Conservation (phyloP, 345 rosid genomes). For the Arabidopsis thaliana region TAIR10.1 NC_003071.7:5556001-5556500, state of each 20-base stretch:
- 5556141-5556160: slow-evolving; percentile 30
- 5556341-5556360: slow-evolving; percentile 39
- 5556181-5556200: slow-evolving; percentile 53
- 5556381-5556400: not conserved
- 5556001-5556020: slow-evolving; percentile 30
- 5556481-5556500: not conserved
- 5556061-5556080: slow-evolving; percentile 34
- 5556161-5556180: slow-evolving; percentile 52
- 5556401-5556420: slow-evolving; percentile 1
- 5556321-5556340: slow-evolving; percentile 28
- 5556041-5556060: slow-evolving; percentile 39
- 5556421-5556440: not conserved
- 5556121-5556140: slow-evolving; percentile 22
- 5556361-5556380: not conserved
- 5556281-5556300: slow-evolving; percentile 3
- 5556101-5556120: slow-evolving; percentile 39
- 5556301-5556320: slow-evolving; percentile 1
- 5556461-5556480: not conserved
- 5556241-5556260: slow-evolving; percentile 11
- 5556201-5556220: slow-evolving; percentile 58
- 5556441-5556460: not conserved
- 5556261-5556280: slow-evolving; percentile 22
- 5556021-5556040: slow-evolving; percentile 43
- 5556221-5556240: slow-evolving; percentile 43
- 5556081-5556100: slow-evolving; percentile 34